Evolutionary conservation across 2,329 filamentous ascomycete species (phyloP).

Genomic region (Alternaria gansuensis): DNA sequence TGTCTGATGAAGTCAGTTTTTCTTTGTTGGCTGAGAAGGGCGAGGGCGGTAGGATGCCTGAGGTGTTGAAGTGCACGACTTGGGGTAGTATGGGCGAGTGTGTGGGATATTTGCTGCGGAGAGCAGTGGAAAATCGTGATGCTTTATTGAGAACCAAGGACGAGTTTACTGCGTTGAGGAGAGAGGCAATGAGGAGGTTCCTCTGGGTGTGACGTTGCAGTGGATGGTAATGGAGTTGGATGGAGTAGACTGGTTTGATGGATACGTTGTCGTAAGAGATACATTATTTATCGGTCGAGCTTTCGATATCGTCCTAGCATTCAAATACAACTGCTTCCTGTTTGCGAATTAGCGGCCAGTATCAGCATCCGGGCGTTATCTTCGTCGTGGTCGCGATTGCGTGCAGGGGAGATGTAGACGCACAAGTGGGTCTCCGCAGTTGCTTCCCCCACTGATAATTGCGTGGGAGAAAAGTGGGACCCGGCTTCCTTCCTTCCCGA

Average conservation of each 20-base stretch:
- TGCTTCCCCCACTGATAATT: conserved; percentile 3
- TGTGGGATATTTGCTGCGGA: conserved; percentile 73
- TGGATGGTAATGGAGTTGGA: not conserved
- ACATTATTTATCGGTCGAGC: not conserved
- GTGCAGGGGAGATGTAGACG: conserved; percentile 7
- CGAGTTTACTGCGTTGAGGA: conserved; percentile 41
- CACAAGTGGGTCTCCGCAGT: conserved; percentile 15
- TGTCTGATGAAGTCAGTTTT: conserved; percentile 90
- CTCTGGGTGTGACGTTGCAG: conserved; percentile 19
- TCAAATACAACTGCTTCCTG: not conserved
- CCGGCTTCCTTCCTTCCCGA: conserved; percentile 16
- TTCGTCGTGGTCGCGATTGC: not conserved
- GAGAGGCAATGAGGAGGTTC: conserved; percentile 37
- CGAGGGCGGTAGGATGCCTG: conserved; percentile 50
- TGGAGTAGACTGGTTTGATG: not conserved
- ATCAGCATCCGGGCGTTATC: not conserved
- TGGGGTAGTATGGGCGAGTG: conserved; percentile 74
- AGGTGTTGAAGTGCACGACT: conserved; percentile 65
- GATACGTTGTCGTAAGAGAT: not conserved
- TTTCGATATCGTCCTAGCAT: not conserved
- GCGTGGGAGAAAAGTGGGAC: not conserved
- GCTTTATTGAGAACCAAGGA: conserved; percentile 61
- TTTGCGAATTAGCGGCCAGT: not conserved
- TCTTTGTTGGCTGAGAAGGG: conserved; percentile 42
- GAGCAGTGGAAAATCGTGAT: conserved; percentile 69